Conservation (phyloP, 768 basidiomycete genomes). For the Tricholoma bakamatsutake region DNA sequence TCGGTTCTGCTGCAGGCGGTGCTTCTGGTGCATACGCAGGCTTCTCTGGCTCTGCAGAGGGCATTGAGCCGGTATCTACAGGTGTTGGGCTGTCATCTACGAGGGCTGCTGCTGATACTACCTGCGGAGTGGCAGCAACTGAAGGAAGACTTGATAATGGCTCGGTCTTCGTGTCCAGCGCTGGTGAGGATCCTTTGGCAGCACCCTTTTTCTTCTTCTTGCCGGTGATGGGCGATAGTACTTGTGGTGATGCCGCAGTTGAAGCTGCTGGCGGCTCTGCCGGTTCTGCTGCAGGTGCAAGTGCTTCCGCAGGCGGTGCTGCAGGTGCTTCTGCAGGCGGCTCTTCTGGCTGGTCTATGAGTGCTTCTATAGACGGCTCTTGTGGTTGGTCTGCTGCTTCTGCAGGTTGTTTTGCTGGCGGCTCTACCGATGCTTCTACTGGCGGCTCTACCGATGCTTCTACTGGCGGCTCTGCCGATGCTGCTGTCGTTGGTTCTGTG, state of each 20-base stretch:
- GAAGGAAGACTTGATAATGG: not conserved
- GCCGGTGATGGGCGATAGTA: slow-evolving; percentile 4
- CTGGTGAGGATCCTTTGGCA: not conserved
- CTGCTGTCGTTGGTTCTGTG: slow-evolving; percentile 2
- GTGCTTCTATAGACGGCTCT: slow-evolving; percentile 1
- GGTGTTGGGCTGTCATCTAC: not conserved
- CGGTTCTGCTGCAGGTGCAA: slow-evolving; percentile 1
- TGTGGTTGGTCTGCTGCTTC: not conserved
- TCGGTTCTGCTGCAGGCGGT: not conserved
- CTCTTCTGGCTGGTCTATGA: not conserved
- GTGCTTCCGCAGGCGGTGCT: not conserved
- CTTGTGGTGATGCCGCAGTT: slow-evolving; percentile 9
- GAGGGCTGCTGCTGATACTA: not conserved
- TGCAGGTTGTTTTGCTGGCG: slow-evolving; percentile 1
- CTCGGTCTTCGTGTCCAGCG: not conserved
- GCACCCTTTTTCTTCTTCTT: slow-evolving; percentile 20
- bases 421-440: not conserved
- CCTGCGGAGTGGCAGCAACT: not conserved
- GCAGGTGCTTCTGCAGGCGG: not conserved
- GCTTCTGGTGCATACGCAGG: not conserved
- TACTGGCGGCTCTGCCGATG: not conserved
- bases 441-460: not conserved
- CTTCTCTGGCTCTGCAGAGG: not conserved
- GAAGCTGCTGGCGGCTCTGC: slow-evolving; percentile 4
- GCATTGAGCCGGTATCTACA: not conserved